Base-by-base conservation (phyloP, 228 moss, liverwort and hornwort genomes). In the Sphagnum magellanicum region DNA sequence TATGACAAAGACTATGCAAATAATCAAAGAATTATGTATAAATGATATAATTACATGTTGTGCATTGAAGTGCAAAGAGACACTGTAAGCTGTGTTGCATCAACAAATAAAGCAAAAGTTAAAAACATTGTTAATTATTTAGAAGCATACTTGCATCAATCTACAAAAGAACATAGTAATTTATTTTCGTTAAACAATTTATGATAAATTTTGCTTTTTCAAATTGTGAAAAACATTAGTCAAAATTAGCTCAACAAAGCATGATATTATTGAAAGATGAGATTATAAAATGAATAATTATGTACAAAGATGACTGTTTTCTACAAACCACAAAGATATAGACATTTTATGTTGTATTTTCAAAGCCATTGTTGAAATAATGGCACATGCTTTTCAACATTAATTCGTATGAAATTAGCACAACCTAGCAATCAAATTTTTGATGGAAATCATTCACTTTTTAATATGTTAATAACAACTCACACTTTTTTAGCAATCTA, bases 201-300 rank as follows among this genome's bases (percentile, higher is more conserved):
- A 4, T 63, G 63, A 63, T 32, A 4, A 63, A 5, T 63, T 9
- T 63, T 1, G 0, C 4, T 65, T 65, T 48, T 49, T 10, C n/a
- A 65, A 65, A 65, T 65, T 65, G 64, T 50, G 16, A 65, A 49
- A 49, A 65, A 49, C 64, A 65, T 65, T 50, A 5, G 4, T 65
- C 17, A 65, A 65, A 65, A 65, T 4, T 65, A 6, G 48, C 5
- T 65, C 0, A 65, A 65, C 0, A 65, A 65, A 65, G 4, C 5
- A 7, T 65, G 64, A 50, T 65, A 4, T 4, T 65, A 50, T 67
- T 67, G 52, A 50, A 67, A 52, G n/a, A 14, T 67, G 16, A 17
- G 3, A 3, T 58, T 58, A 10, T 4, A 14, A 58, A 58, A 58
- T 58, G 14, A 58, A 58, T 3, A 58, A 58, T 3, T 58, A 4